Percentiles rank a stretch among this genome's conserved stretches.
Conservation (phyloP, 768 basidiomycete genomes). For the Pulveroboletus sp. region DNA sequence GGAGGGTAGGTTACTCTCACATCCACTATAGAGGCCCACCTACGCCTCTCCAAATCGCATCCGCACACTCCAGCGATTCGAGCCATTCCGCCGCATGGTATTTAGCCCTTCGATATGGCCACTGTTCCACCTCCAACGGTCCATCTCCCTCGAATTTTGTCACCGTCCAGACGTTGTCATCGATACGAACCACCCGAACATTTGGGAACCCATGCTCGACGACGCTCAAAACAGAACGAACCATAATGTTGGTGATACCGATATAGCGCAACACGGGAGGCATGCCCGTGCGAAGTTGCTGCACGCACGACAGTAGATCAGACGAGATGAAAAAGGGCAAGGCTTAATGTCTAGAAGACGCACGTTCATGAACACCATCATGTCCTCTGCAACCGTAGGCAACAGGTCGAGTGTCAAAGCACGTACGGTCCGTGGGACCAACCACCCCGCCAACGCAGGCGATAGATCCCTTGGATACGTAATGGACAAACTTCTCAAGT, state of each 20-base stretch:
- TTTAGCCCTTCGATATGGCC: conserved; percentile 48
- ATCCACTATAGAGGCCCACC: background rate
- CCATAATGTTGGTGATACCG: conserved; percentile 46
- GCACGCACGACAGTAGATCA: background rate
- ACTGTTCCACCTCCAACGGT: conserved; percentile 45
- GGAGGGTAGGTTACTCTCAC: no score
- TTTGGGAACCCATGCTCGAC: conserved; percentile 60
- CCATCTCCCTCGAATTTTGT: conserved; percentile 26
- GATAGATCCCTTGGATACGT: conserved; percentile 62
- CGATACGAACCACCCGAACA: conserved; percentile 52
- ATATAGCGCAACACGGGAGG: conserved; percentile 52
- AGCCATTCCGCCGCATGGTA: conserved; percentile 59
- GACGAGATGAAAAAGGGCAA: background rate
- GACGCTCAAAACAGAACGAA: conserved; percentile 37
- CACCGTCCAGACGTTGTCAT: conserved; percentile 53
- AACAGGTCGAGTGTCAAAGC: conserved; percentile 43
- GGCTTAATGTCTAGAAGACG: background rate
- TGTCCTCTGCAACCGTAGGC: conserved; percentile 36
- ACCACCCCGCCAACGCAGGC: conserved; percentile 60
- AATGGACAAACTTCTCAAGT: conserved; percentile 51
- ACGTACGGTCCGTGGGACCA: conserved; percentile 52
- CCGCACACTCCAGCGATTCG: conserved; percentile 59
- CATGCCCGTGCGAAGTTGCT: conserved; percentile 60
- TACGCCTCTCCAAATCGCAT: conserved; percentile 38
- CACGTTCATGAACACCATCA: conserved; percentile 40